Evolutionary conservation across 768 basidiomycete species (phyloP), one percentile per base, ranked within the genome.

Genomic region (Leccinellum luteum): DNA sequence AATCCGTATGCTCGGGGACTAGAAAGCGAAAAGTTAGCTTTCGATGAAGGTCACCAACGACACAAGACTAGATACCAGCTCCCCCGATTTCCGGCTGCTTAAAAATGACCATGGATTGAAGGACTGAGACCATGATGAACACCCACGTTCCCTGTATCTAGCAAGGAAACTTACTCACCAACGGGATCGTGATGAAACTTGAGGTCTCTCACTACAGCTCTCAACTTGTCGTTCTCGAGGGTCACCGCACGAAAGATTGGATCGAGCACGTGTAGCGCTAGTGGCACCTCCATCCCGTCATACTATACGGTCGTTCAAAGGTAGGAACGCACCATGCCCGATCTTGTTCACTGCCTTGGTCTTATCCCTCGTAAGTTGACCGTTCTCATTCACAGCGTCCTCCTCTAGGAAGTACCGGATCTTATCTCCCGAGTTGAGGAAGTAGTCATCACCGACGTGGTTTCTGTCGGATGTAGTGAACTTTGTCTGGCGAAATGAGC

Each of bases 391-490:
- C 6, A 97, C 77, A 1, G 95, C 93, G 51, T 89, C 92, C 63
- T 92, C 87, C 69, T 98, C 97, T 45, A 99, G 78, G 73, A 99
- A 98, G 73, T 87, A 98, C 6, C 90, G 86, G 77, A 98, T 92
- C 79, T 97, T 97, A 73, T 98, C 93, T 2, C 93, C 92, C 1
- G 92, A 94, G 30, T 76, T 82, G 48, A 99, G 77, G 67, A 99
- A 99, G 72, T 98, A 98, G 31, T 92, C 85, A 67, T 98, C 94
- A 1, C 94, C 94, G 25, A 93, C 80, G 64, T 94, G 91, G 53
- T 86, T 78, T 56, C 82, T 76, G 58, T 90, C 86, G 6, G 71
- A 73, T 0, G 94, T 94, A 15, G 89, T 90, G 74, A 99, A 99
- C 68, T 85, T 90, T 13, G 94, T 98, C 94, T 94, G 51, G 56